Base-by-base conservation (phyloP, 2,329 filamentous ascomycete species). In the Fonsecaea pedrosoi region DNA sequence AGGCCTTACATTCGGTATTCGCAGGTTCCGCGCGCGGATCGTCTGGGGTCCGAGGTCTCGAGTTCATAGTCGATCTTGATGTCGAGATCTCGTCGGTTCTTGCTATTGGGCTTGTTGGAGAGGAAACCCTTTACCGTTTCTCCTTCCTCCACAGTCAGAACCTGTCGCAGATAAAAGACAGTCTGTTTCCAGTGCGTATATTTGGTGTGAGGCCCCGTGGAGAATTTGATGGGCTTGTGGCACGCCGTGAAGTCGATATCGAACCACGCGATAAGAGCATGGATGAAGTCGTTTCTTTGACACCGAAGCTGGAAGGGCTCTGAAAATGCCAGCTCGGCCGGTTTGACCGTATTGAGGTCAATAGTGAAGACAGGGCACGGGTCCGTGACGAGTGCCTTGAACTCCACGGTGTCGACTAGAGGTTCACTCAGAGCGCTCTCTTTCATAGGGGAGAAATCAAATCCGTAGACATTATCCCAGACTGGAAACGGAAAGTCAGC, bases 131-230 rank as follows among this genome's bases (percentile, higher is more conserved):
- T 81, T 67, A 99, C 85, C 75, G 87, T 85, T 84, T 99, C 95
- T 65, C 90, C 92, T 76, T 92, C 86, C 80, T 96, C 90, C 42
- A 97, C 93, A 18, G 94, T 98, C 71, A 99, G 83, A 38, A 97
- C 92, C 73, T 99, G 94, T 76, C 91, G 88, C 70, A 99, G 85
- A 83, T 99, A 99, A 83, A 99, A 98, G 70, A 99, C 95, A 12
- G 95, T 99, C 85, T 99, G 95, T 84, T 99, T 99, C 95, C 95
- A 99, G 86, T 99, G 95, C 18, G 95, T 99, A 83, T 98, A 98
- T 83, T 97, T 98, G 74, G 94, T 96, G 82, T 98, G 95, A 34
- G 95, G 95, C 25, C 95, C 95, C 18, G 95, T 99, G 62, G 92
- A 96, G 86, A 99, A 99, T 77, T 90, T 88, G 77, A 99, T 93